Percentiles rank a stretch among this genome's conserved stretches.
phyloP scores from a whole-genome alignment of 2,329 filamentous ascomycete genomes.

The Pseudocercospora crystallina region DNA sequence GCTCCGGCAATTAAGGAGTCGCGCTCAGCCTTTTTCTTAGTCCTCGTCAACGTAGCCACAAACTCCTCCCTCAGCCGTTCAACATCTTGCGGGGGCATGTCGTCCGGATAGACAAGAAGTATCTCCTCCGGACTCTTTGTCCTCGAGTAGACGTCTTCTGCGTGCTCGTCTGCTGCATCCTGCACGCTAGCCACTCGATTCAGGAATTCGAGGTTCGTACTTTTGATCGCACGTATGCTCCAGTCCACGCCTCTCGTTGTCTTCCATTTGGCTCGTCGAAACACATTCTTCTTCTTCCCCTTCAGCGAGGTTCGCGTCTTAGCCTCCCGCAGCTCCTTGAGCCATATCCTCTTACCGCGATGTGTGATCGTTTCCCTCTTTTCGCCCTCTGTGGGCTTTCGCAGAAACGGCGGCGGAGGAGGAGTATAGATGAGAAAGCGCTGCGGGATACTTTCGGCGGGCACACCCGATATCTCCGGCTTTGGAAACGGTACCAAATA shows the following conservation, averaged over 20 bases:
- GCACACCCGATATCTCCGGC: background rate
- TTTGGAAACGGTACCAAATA: constrained; percentile 48
- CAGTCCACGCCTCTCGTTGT: constrained; percentile 42
- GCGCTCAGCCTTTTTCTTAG: constrained; percentile 43
- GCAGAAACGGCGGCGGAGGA: constrained; percentile 41
- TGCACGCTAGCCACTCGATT: constrained; percentile 37
- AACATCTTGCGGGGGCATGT: constrained; percentile 28
- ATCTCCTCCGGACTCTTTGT: constrained; percentile 43
- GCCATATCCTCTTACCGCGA: constrained; percentile 48
- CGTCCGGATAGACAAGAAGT: constrained; percentile 41
- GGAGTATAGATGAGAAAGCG: constrained; percentile 49
- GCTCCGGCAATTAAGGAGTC: constrained; percentile 46
- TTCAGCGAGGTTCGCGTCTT: constrained; percentile 37
- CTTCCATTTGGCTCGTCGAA: constrained; percentile 45
- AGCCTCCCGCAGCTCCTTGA: constrained; percentile 46
- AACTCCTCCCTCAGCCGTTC: constrained; percentile 40
- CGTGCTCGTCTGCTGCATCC: constrained; percentile 25
- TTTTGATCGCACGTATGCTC: constrained; percentile 43
- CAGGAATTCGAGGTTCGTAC: constrained; percentile 46
- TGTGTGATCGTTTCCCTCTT: constrained; percentile 43
- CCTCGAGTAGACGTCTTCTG: constrained; percentile 36
- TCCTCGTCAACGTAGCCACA: constrained; percentile 42
- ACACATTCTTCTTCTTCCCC: constrained; percentile 40
- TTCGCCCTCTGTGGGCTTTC: constrained; percentile 41
- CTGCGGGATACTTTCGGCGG: constrained; percentile 34